phyloP scores from a whole-genome alignment of 2,329 filamentous ascomycete species.

The Stagonosporopsis chrysanthemi region DNA sequence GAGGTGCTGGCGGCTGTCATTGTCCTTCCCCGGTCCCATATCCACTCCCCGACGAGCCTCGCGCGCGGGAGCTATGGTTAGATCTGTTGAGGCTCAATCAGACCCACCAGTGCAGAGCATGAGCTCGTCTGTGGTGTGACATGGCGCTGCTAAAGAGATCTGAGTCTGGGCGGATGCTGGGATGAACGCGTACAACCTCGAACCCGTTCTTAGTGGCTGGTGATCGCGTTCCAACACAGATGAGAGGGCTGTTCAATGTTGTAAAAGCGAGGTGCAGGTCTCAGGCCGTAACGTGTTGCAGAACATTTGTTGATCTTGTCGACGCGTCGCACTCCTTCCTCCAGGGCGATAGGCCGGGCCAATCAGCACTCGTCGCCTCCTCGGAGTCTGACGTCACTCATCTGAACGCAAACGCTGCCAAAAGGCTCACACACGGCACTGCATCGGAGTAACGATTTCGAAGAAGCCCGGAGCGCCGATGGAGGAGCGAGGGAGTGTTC shows the following conservation, averaged over 20 bases:
- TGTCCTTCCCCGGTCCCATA: slow-evolving; percentile 45
- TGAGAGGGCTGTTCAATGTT: background rate
- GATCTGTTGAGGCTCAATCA: slow-evolving; percentile 49
- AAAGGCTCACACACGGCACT: background rate
- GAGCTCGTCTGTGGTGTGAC: slow-evolving; percentile 26
- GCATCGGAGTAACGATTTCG: background rate
- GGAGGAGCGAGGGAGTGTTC: background rate
- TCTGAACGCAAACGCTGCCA: background rate
- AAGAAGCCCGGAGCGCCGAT: background rate
- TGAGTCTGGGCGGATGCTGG: background rate
- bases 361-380: background rate
- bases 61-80: slow-evolving; percentile 51
- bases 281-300: slow-evolving; percentile 5
- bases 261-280: slow-evolving; percentile 9
- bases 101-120: slow-evolving; percentile 25
- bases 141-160: slow-evolving; percentile 36
- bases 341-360: background rate
- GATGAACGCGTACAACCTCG: background rate
- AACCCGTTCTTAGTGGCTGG: background rate
- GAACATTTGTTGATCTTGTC: background rate
- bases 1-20: slow-evolving; percentile 37
- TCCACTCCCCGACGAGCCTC: slow-evolving; percentile 41
- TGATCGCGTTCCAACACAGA: background rate
- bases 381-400: background rate
- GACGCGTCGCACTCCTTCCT: slow-evolving; percentile 6